Percentiles rank a stretch among this genome's conserved stretches.
These are phyloP conservation scores for Hibiscus trionum DNA, from an alignment of 345 rosid genomes.

Conservation along the genomic window DNA sequence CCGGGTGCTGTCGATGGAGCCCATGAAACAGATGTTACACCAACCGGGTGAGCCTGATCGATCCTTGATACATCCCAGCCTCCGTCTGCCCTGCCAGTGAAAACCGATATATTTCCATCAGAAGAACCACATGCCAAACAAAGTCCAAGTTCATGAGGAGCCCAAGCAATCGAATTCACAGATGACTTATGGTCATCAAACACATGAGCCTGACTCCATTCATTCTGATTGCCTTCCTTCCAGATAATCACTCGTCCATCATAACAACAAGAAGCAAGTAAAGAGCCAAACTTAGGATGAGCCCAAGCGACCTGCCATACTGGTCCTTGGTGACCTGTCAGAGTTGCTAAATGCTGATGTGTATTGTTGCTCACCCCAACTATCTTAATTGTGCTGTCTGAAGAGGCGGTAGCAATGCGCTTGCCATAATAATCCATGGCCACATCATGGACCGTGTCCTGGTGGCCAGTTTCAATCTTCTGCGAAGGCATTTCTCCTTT, in stretches of 20 bases:
- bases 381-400: constrained; percentile 2
- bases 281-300: constrained; percentile 4
- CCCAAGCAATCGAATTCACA: constrained; percentile 8
- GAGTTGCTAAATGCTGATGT: constrained; percentile 5
- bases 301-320: constrained; percentile 11
- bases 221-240: constrained; percentile 9
- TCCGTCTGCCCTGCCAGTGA: neutral
- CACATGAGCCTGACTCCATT: constrained; percentile 6
- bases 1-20: constrained; percentile 4
- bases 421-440: constrained; percentile 6
- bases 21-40: constrained; percentile 5
- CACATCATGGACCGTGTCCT: constrained; percentile 2
- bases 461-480: constrained; percentile 9
- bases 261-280: constrained; percentile 5
- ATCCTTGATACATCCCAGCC: constrained; percentile 2
- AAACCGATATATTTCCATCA: constrained; percentile 6
- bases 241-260: constrained; percentile 4
- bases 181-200: constrained; percentile 8
- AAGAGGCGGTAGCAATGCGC: constrained; percentile 2
- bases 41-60: constrained; percentile 5
- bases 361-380: constrained; percentile 6
- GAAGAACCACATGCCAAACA: constrained; percentile 8
- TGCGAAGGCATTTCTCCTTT: constrained; percentile 5
- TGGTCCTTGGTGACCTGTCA: constrained; percentile 1
- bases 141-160: constrained; percentile 7